Conservation (phyloP, 306 rosid genomes). For the Amphicarpaea edgeworthii region DNA sequence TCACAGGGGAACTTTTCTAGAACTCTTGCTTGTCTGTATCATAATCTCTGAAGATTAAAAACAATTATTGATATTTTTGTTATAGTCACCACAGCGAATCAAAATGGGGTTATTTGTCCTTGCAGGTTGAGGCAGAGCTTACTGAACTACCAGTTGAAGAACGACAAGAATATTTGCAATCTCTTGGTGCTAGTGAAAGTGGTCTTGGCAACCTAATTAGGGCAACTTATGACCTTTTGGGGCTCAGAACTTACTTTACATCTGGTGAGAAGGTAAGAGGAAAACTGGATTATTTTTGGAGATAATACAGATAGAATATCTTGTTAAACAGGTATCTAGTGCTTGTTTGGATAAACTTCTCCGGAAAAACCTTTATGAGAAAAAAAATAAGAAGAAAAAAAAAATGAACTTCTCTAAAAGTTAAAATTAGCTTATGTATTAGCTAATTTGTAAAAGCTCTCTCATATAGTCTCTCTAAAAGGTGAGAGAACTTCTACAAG, state of each 20-base stretch:
- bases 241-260: constrained; percentile 92
- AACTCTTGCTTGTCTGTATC: constrained; percentile 8
- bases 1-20: constrained; percentile 25
- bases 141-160: constrained; percentile 87
- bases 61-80: constrained; percentile 16
- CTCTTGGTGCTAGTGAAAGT: constrained; percentile 93
- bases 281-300: constrained; percentile 29
- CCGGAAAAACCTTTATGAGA: too few relatives aligned
- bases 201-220: constrained; percentile 96
- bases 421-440: too few relatives aligned
- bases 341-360: too few relatives aligned
- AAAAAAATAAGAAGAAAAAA: too few relatives aligned
- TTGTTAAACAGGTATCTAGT: not conserved
- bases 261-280: constrained; percentile 93
- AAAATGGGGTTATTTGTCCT: constrained; percentile 41
- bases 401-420: too few relatives aligned
- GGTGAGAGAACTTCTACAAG: too few relatives aligned
- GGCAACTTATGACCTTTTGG: constrained; percentile 82
- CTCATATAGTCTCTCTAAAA: too few relatives aligned
- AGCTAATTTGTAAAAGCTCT: too few relatives aligned
- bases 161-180: constrained; percentile 84
- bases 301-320: constrained; percentile 18
- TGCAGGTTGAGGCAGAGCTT: constrained; percentile 97
- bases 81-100: constrained; percentile 21
- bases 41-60: constrained; percentile 23